These are phyloP conservation scores for Angomonas deanei DNA, from an alignment of 208 protist species.

Conservation along the genomic window DNA sequence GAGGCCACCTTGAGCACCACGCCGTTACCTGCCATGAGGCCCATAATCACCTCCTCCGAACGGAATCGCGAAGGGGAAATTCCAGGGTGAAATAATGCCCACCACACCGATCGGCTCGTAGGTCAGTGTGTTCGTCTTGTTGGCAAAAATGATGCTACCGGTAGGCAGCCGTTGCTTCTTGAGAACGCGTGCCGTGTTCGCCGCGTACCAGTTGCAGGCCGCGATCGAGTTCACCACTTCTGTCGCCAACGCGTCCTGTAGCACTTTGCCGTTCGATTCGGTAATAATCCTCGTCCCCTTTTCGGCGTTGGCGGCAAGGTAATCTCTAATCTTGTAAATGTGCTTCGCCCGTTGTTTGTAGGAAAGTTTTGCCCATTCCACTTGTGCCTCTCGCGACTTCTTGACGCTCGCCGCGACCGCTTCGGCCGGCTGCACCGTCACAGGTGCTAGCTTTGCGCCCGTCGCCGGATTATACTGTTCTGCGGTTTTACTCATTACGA, in stretches of 20 bases:
- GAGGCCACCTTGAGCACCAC: conserved; percentile 72
- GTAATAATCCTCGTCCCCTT: conserved; percentile 40
- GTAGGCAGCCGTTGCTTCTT: conserved; percentile 27
- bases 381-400: conserved; percentile 46
- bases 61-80: conserved; percentile 82
- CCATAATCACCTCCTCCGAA: conserved; percentile 83
- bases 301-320: conserved; percentile 55
- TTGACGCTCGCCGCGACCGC: conserved; percentile 32
- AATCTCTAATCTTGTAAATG: conserved; percentile 49
- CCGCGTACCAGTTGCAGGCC: conserved; percentile 74
- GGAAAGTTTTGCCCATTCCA: conserved; percentile 41
- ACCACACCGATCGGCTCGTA: conserved; percentile 82
- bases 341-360: conserved; percentile 46
- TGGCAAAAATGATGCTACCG: conserved; percentile 60
- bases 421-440: conserved; percentile 18
- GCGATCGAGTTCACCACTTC: conserved; percentile 63
- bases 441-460: conserved; percentile 22
- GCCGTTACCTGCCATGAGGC: conserved; percentile 76
- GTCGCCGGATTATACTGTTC: conserved; percentile 64
- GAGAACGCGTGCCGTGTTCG: conserved; percentile 47
- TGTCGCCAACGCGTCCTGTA: conserved; percentile 66
- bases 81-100: conserved; percentile 86
- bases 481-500: conserved; percentile 11
- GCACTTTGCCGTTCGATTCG: conserved; percentile 56
- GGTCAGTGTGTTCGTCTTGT: conserved; percentile 70